A percentile compares a stretch with the other conserved stretches of the same genome.
These are phyloP conservation scores for Hansenula sp. DNA, from an alignment of 1,139 yeast species.

Conservation along the genomic window DNA sequence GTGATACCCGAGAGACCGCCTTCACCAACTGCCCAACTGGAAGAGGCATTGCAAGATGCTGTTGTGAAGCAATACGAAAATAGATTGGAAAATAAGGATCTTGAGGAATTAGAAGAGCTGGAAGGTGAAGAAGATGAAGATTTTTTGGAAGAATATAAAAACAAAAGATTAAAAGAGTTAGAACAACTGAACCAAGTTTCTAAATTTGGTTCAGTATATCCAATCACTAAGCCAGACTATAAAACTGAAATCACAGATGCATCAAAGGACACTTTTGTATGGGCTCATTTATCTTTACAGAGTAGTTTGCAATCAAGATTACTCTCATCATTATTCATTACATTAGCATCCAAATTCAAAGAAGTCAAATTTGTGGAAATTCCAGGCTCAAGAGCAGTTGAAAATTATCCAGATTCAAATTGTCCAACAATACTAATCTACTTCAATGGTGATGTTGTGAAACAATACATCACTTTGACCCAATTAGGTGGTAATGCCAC, in stretches of 20 bases:
- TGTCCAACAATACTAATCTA: slow-evolving; percentile 90
- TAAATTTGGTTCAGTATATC: slow-evolving; percentile 73
- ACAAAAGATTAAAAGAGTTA: slow-evolving; percentile 72
- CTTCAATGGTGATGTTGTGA: slow-evolving; percentile 67
- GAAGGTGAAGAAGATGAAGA: slow-evolving; percentile 81
- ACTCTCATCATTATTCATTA: slow-evolving; percentile 49
- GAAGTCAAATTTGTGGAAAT: slow-evolving; percentile 91
- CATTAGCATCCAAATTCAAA: slow-evolving; percentile 55
- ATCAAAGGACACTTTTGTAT: slow-evolving; percentile 54
- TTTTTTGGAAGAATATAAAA: slow-evolving; percentile 69
- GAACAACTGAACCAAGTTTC: slow-evolving; percentile 54
- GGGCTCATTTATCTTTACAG: slow-evolving; percentile 73
- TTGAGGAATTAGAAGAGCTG: slow-evolving; percentile 77
- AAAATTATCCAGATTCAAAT: slow-evolving; percentile 82
- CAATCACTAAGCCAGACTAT: slow-evolving; percentile 84
- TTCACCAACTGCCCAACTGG: slow-evolving; percentile 82
- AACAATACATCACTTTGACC: slow-evolving; percentile 75
- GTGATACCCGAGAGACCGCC: slow-evolving; percentile 90
- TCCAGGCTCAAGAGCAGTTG: slow-evolving; percentile 84
- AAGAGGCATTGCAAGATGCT: slow-evolving; percentile 85
- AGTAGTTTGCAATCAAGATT: slow-evolving; percentile 73
- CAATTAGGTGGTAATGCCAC: slow-evolving; percentile 85
- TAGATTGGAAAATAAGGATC: slow-evolving; percentile 61
- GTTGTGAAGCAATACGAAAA: slow-evolving; percentile 57
- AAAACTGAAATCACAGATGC: slow-evolving; percentile 82